These are phyloP conservation scores for Lepidium campestre DNA, from an alignment of 441 rosid species.

Conservation along the genomic window DNA sequence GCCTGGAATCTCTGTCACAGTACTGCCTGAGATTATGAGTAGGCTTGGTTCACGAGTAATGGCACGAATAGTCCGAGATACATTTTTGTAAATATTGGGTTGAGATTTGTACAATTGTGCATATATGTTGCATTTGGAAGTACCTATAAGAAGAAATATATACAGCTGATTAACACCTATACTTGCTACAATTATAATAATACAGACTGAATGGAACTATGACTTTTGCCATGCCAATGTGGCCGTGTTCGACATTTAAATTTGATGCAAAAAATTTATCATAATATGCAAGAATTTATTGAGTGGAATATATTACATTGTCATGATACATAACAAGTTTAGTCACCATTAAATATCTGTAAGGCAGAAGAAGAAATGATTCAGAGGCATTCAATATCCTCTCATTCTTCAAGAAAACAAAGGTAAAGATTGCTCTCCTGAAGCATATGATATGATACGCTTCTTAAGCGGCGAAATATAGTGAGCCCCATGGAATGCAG, in stretches of 20 bases:
- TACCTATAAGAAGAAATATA: not conserved
- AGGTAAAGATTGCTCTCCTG: slow-evolving; percentile 64
- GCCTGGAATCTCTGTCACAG: slow-evolving; percentile 74
- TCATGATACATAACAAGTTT: not conserved
- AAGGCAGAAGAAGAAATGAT: not conserved
- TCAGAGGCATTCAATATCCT: not conserved
- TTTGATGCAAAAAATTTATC: not conserved
- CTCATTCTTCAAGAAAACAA: slow-evolving; percentile 25
- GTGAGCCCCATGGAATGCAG: slow-evolving; percentile 79
- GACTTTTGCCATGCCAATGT: not conserved
- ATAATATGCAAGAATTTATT: not conserved
- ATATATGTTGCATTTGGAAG: slow-evolving; percentile 8
- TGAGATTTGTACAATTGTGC: slow-evolving; percentile 19
- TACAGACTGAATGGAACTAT: not conserved
- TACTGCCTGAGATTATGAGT: slow-evolving; percentile 72
- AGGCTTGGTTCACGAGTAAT: slow-evolving; percentile 76
- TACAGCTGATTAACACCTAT: slow-evolving; percentile 12
- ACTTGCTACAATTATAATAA: slow-evolving; percentile 5
- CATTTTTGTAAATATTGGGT: slow-evolving; percentile 12
- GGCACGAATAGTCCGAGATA: slow-evolving; percentile 78
- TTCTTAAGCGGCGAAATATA: slow-evolving; percentile 73
- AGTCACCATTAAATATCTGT: not conserved
- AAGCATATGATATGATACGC: slow-evolving; percentile 79
- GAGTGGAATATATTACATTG: not conserved
- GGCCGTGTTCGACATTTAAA: not conserved